These are phyloP conservation scores for Cokeromyces recurvatus DNA, from an alignment of 371 early-diverging fungal species.

Conservation along the genomic window DNA sequence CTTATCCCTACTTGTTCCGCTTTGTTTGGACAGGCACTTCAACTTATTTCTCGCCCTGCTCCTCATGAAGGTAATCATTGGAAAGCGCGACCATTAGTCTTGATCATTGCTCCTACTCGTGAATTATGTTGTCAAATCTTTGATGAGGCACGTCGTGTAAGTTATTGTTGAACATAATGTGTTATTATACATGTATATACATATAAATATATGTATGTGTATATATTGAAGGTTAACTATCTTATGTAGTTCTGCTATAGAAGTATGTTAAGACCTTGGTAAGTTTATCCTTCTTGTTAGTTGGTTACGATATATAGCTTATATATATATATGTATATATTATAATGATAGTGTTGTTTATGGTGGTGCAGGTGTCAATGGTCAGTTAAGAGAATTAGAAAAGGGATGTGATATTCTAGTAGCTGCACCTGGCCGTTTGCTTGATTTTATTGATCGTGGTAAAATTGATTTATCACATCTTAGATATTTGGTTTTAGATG, in stretches of 20 bases:
- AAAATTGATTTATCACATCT: conserved; percentile 79
- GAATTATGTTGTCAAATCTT: conserved; percentile 45
- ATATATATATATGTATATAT: too few relatives aligned
- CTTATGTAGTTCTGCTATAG: conserved; percentile 33
- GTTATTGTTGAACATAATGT: not conserved
- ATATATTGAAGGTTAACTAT: not conserved
- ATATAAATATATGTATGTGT: not conserved
- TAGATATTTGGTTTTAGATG: conserved; percentile 94
- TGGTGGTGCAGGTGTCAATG: conserved; percentile 85
- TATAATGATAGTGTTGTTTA: conserved; percentile 77
- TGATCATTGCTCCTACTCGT: conserved; percentile 43
- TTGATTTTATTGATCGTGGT: conserved; percentile 86
- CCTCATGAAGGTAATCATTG: conserved; percentile 22
- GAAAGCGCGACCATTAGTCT: conserved; percentile 29
- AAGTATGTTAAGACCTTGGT: conserved; percentile 47
- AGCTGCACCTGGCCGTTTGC: conserved; percentile 97
- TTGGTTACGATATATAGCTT: too few relatives aligned
- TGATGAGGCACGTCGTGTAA: conserved; percentile 42
- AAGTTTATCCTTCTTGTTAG: conserved; percentile 9
- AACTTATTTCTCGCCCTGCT: conserved; percentile 23
- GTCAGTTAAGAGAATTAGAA: conserved; percentile 80
- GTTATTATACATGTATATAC: too few relatives aligned
- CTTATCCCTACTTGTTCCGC: conserved; percentile 55
- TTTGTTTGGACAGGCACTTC: conserved; percentile 27
- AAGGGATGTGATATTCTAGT: conserved; percentile 94